Evolutionary conservation across 805 yeast species (phyloP), one percentile per base, ranked within the genome.

Genomic region (Lipomyces yamanashiensis): DNA sequence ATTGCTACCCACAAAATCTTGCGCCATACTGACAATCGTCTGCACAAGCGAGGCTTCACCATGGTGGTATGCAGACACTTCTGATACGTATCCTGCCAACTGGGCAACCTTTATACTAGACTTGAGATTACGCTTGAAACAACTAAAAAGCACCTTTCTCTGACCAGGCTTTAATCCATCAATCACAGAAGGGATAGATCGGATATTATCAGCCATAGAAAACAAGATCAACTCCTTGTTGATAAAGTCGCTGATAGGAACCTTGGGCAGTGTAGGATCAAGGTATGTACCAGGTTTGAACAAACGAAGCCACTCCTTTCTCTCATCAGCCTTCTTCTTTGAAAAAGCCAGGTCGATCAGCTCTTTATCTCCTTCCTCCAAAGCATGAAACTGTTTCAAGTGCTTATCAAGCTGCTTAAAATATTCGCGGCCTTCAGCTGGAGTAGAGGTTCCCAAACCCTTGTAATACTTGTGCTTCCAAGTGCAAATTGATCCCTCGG

Each of bases 91-190:
- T 72, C 97, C 97, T 19, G 89, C 93, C 69, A 95, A 82, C 75
- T 89, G 96, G 13, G 95, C 89, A 33, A 95, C 98, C 74, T 92
- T 93, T 71, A 90, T 85, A 76, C 93, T 97, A 45, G 80, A 79
- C 45, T 78, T 83, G 70, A 91, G 79, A 69, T 90, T 92, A 74
- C 90, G 84, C 76, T 89, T 89, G 76, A 92, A 89, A 71, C 92
- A 88, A 61, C 95, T 96, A 75, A 80, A 95, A 70, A 95, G 78
- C 52, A 95, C 96, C 74, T 95, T 95, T 73, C 99, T 85, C 78
- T 95, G 99, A 63, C 97, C 96, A 0, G 99, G 99, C 76, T 95
- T 95, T 69, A 95, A 85, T 0, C 99, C 99, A 78, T 95, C 99
- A 71, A 93, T 78, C 0, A 91, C 89, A 7, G 92, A 89, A 0